Base-by-base conservation (phyloP, 2,329 filamentous ascomycete species). In the Ascosphaera apis region DNA sequence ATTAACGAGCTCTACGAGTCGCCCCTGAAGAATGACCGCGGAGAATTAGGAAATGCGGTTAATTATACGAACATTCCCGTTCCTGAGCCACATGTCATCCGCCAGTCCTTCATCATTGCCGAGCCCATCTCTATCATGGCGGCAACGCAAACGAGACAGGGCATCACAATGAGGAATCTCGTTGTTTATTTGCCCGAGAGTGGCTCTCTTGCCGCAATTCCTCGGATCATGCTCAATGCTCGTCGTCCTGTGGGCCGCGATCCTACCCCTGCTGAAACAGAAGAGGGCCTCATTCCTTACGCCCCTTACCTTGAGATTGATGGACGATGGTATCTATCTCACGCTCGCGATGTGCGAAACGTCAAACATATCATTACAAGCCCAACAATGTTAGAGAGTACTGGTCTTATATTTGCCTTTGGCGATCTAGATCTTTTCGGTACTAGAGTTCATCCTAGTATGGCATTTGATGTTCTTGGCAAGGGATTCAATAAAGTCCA, bases 1-100 rank as follows among this genome's bases (percentile, higher is more conserved):
- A 67, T 92, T 8, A 75, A 79, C 0, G 86, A 98, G 49, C 69
- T 98, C 25, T 95, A 84, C 56, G 88, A 93, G 53, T 92, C 84
- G 0, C 66, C 76, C 0, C 57, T 73, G 8, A 63, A 80, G 15
- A 88, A 98, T 51, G 79, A 92, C 54, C 76, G 88, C 38, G 88
- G 86, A 1, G 67, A 77, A 2, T 65, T 91, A 1, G 76, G 69
- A 35, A 66, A 73, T 15, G 58, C 69, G 1, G 60, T 63, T 31
- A 86, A 84, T 49, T 80, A 75, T 48, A 93, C 86, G 0, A 75
- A 75, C n/a, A 58, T 91, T 34, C 55, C 57, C 1, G 64, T 63
- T 11, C 60, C 69, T 11, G 62, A 78, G 16, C 86, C 88, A 0
- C 69, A 79, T 39, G 77, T 83, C 3, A 61, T 83, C 18, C 75